Evolutionary conservation across 75 land plant species (phyloP), one percentile per base, ranked within the genome.

Genomic region (Selaginella moellendorffii): DNA sequence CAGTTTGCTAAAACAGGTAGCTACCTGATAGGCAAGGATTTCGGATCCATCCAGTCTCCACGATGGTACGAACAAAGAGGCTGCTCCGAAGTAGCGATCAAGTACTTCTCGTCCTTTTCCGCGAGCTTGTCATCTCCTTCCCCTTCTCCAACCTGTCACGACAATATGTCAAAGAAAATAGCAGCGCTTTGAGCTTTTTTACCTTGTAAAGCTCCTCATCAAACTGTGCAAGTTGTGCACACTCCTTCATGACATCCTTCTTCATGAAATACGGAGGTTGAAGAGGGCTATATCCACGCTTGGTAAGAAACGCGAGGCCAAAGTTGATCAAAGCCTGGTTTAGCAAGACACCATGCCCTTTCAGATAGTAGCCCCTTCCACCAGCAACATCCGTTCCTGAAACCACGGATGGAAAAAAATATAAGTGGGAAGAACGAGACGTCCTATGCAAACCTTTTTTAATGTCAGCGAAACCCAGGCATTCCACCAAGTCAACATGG

Each of bases 151-250:
- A n/a, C n/a, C n/a, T n/a, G n/a, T n/a, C n/a, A n/a, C n/a, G n/a
- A n/a, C n/a, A n/a, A n/a, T n/a, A n/a, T n/a, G n/a, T n/a, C n/a
- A n/a, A n/a, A n/a, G n/a, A n/a, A n/a, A n/a, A n/a, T n/a, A n/a
- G n/a, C n/a, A n/a, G n/a, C n/a, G n/a, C n/a, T n/a, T n/a, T n/a
- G n/a, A n/a, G n/a, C n/a, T n/a, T n/a, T n/a, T n/a, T n/a, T 36
- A 36, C 46, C 59, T 56, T 56, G 24, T 56, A 56, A 56, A 56
- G 59, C n/a, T 56, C 59, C n/a, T 56, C 59, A 19, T 56, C 59
- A 56, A 9, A 56, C 19, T 56, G 59, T 56, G 59, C 5, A 19
- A 56, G 59, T 24, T 56, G 59, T 56, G 59, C 59, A 56, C 59
- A 56, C 8, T 56, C 23, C n/a, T 5, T n/a, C 59, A 56, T 56